These are phyloP conservation scores for Kalmanozyma brasiliensis DNA, from an alignment of 1,284 basidiomycete species.

Conservation along the genomic window DNA sequence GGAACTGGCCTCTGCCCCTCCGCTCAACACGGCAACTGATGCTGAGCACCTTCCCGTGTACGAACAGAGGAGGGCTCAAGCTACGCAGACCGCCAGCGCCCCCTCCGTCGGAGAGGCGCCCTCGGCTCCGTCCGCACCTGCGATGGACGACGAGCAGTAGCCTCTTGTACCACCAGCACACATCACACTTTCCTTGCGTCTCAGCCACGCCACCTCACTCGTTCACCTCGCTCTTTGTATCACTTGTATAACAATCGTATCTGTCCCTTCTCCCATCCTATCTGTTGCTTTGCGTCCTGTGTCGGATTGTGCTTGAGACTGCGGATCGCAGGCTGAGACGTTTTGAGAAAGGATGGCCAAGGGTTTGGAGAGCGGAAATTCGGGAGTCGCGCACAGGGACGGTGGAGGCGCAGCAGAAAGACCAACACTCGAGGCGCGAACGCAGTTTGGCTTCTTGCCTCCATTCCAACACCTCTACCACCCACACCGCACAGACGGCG, in stretches of 20 bases:
- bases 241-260: constrained; percentile 20
- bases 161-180: too few species aligned
- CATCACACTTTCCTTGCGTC: not conserved
- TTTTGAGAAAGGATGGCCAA: constrained; percentile 1
- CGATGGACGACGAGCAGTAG: constrained; percentile 10
- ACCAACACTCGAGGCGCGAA: not conserved
- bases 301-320: too few species aligned
- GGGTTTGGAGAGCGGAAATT: too few species aligned
- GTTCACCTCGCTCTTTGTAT: too few species aligned
- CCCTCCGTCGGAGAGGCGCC: constrained; percentile 1
- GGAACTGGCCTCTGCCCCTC: constrained; percentile 11
- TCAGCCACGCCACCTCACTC: too few species aligned
- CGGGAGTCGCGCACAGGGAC: not conserved
- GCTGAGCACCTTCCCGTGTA: constrained; percentile 18
- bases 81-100: not conserved
- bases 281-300: too few species aligned
- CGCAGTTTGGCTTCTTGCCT: too few species aligned
- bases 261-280: not conserved
- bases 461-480: too few species aligned
- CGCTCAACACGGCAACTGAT: not conserved
- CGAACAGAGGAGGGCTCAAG: constrained; percentile 3
- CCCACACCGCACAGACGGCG: too few species aligned
- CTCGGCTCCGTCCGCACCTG: constrained; percentile 19
- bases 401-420: constrained; percentile 1
- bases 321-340: too few species aligned